Evolutionary conservation across 345 rosid species (phyloP), one percentile per base, ranked within the genome.

Genomic region (Acer campestre): DNA sequence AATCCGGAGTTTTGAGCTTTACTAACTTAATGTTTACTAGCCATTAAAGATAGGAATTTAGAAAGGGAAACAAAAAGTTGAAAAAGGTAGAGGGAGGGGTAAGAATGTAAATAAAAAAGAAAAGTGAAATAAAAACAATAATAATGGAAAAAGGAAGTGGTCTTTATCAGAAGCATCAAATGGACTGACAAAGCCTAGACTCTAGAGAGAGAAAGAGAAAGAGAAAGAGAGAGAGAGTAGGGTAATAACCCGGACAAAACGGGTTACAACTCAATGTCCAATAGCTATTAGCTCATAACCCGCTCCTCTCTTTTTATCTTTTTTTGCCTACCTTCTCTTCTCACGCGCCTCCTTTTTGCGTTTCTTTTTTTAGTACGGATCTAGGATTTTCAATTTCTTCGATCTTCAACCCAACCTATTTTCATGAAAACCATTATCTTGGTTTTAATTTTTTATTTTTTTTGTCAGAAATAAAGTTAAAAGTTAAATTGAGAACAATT

Each of bases 241-340:
- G 23, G 62, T 58, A 67, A 77, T 66, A 77, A 84, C 87, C 88
- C 90, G 90, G 89, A 86, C 90, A 78, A 80, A 83, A 87, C 85
- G 89, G 90, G 92, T 80, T 81, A 35, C 88, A 75, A 78, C 79
- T 75, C 84, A 77, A 56, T 79, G 69, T 78, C 84, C 83, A 56
- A 51, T 78, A 74, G 44, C 31, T 29, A 40, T 40, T 5, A 38
- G 82, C 38, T 48, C 31, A 0, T 66, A 2, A 70, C 67, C 20
- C 61, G 29, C n/a, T 69, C 42, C 42, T 44, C 18, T 35, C 10
- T 73, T 80, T 87, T 73, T 75, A 71, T 79, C 84, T 62, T 77
- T 8, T 68, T 2, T 44, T 56, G 53, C 80, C 27, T 61, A 74
- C 17, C 65, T n/a, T 58, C 18, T n/a, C 1, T 0, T 23, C 38